phyloP scores from a whole-genome alignment of 1,284 basidiomycete genomes.

The Bjerkandera adusta region DNA sequence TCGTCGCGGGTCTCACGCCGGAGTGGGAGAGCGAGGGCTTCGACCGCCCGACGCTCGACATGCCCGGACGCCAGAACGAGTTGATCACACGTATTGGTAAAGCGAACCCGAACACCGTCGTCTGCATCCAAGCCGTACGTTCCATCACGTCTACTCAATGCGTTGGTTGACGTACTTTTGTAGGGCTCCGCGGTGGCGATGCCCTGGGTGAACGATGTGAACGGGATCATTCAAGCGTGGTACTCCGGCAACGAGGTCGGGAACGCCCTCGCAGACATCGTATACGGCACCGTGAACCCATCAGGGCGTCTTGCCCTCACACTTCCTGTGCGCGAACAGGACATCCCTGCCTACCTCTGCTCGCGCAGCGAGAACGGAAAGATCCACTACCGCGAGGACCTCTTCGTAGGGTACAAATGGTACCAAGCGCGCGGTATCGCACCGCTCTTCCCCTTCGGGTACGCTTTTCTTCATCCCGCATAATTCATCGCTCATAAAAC shows the following conservation, averaged over 20 bases:
- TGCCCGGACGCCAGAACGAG: slow-evolving; percentile 64
- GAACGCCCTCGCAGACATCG: slow-evolving; percentile 69
- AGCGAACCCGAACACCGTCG: slow-evolving; percentile 63
- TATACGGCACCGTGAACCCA: slow-evolving; percentile 75
- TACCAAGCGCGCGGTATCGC: slow-evolving; percentile 56
- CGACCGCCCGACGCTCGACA: slow-evolving; percentile 54
- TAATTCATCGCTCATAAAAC: slow-evolving; percentile 7
- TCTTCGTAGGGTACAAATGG: slow-evolving; percentile 74
- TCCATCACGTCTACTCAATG: not conserved
- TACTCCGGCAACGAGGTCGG: slow-evolving; percentile 78
- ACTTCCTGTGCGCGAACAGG: slow-evolving; percentile 60
- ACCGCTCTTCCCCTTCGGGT: slow-evolving; percentile 74
- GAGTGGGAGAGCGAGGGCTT: slow-evolving; percentile 75
- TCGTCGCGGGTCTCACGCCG: slow-evolving; percentile 62
- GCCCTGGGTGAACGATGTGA: slow-evolving; percentile 58
- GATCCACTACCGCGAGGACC: slow-evolving; percentile 62
- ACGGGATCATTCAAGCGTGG: slow-evolving; percentile 60
- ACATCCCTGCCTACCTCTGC: slow-evolving; percentile 63
- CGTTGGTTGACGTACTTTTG: not conserved
- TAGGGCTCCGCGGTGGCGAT: slow-evolving; percentile 67
- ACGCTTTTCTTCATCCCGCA: not conserved
- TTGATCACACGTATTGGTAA: slow-evolving; percentile 55
- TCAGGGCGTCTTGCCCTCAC: slow-evolving; percentile 69
- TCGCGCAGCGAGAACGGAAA: slow-evolving; percentile 62
- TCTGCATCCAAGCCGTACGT: slow-evolving; percentile 66